These are phyloP conservation scores for Dissophora ornata DNA, from an alignment of 192 early-diverging fungal species.

Conservation along the genomic window DNA sequence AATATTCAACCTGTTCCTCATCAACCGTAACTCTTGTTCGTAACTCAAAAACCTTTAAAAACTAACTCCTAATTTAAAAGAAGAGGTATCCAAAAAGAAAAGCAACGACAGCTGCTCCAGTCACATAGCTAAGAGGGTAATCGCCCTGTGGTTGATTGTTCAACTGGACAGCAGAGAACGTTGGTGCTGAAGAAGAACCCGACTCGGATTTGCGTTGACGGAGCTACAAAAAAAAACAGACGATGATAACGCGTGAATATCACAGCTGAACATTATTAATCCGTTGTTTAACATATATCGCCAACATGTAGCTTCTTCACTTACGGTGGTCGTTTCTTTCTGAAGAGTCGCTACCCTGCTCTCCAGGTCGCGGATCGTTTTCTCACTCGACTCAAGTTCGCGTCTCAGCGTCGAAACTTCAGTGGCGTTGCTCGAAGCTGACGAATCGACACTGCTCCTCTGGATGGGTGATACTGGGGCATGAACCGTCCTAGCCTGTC, in stretches of 20 bases:
- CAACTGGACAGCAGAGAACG: constrained; percentile 18
- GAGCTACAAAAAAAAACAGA: constrained; percentile 17
- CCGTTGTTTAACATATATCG: not conserved
- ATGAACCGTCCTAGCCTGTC: not conserved
- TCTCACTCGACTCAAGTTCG: constrained; percentile 29
- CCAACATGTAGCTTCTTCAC: not conserved
- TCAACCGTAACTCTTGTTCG: too few species aligned
- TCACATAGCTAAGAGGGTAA: constrained; percentile 37
- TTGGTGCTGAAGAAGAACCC: constrained; percentile 24
- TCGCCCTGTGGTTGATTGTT: constrained; percentile 26
- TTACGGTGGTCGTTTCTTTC: constrained; percentile 38
- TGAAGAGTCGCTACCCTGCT: constrained; percentile 26
- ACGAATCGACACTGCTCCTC: not conserved
- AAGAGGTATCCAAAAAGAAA: constrained; percentile 45
- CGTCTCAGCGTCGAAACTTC: constrained; percentile 28
- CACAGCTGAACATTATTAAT: too few species aligned
- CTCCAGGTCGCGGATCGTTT: constrained; percentile 29
- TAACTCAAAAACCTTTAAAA: too few species aligned
- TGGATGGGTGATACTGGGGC: constrained; percentile 14
- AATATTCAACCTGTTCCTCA: too few species aligned
- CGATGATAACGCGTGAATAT: not conserved
- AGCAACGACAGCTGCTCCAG: constrained; percentile 30
- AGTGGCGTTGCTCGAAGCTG: too few species aligned
- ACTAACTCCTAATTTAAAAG: too few species aligned
- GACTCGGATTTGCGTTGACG: constrained; percentile 41